Conservation (phyloP, 192 early-diverging fungal genomes). For the Coemansia sp. region DNA sequence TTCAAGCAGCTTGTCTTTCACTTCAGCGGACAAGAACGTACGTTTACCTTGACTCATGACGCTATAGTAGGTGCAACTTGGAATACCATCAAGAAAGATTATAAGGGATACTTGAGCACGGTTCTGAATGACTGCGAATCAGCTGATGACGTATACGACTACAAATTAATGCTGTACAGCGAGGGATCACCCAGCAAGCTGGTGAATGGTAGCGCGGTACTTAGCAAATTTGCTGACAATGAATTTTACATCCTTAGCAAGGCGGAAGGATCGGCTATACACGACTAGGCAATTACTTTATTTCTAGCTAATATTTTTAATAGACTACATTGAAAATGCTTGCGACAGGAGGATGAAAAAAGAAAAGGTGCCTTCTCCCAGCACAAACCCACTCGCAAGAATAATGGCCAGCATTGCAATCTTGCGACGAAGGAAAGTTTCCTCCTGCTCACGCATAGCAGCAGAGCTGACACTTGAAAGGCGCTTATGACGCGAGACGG, state of each 20-base stretch:
- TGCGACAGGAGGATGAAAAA: conserved; percentile 59
- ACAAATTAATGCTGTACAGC: too few species aligned
- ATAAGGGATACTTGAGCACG: too few species aligned
- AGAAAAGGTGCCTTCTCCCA: conserved; percentile 76
- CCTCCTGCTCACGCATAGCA: neutral
- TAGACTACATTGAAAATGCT: conserved; percentile 29
- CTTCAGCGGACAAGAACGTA: neutral
- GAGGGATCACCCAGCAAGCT: too few species aligned
- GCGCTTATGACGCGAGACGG: conserved; percentile 11
- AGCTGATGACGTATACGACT: too few species aligned
- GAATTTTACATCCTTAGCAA: too few species aligned
- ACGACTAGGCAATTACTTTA: neutral
- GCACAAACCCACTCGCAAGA: conserved; percentile 74
- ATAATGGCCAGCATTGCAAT: conserved; percentile 67
- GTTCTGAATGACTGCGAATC: too few species aligned
- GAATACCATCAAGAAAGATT: neutral
- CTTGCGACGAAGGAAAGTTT: conserved; percentile 28
- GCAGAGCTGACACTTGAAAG: neutral
- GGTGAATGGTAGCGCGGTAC: too few species aligned
- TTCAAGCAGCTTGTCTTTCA: neutral
- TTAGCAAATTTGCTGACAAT: too few species aligned
- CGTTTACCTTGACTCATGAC: neutral
- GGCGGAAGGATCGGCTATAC: neutral
- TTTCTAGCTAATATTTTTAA: neutral
- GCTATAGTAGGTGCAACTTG: neutral